Evolutionary conservation across 306 rosid genomes (phyloP).

Genomic region (Dalbergia cultrata): DNA sequence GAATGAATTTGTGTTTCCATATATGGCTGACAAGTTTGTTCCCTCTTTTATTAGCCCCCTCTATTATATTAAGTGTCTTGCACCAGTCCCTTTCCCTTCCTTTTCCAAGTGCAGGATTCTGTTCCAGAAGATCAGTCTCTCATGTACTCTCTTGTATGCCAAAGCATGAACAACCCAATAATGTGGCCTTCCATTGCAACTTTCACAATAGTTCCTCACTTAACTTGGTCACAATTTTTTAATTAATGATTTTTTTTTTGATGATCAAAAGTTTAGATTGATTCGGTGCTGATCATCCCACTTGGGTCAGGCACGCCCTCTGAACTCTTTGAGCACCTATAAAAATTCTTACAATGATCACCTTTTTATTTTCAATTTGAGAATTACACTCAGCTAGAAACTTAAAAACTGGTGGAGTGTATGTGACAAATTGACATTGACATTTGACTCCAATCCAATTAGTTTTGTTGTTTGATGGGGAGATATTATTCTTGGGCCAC

Average conservation of each 20-base stretch:
- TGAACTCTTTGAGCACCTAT: too few relatives aligned
- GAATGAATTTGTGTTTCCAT: neutral
- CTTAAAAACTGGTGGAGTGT: conserved; percentile 3
- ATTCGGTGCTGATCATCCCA: too few relatives aligned
- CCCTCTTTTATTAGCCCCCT: neutral
- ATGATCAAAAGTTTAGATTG: too few relatives aligned
- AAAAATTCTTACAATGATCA: too few relatives aligned
- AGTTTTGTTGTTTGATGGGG: neutral
- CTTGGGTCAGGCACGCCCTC: too few relatives aligned
- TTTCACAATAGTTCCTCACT: neutral
- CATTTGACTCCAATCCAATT: neutral
- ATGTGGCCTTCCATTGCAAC: conserved; percentile 34
- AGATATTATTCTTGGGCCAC: conserved; percentile 28
- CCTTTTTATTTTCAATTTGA: too few relatives aligned
- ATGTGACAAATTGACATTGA: neutral
- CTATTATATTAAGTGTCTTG: too few relatives aligned
- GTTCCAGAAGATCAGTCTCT: conserved; percentile 22
- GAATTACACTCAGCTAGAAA: neutral
- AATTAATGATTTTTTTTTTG: too few relatives aligned
- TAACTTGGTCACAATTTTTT: neutral
- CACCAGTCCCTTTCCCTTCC: conserved; percentile 36
- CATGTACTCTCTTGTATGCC: conserved; percentile 44
- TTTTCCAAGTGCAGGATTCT: neutral
- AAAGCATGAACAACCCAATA: conserved; percentile 40
- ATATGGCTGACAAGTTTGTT: neutral